Conservation (phyloP, 169 alveolate species). For the Cryptosporidium tyzzeri region DNA sequence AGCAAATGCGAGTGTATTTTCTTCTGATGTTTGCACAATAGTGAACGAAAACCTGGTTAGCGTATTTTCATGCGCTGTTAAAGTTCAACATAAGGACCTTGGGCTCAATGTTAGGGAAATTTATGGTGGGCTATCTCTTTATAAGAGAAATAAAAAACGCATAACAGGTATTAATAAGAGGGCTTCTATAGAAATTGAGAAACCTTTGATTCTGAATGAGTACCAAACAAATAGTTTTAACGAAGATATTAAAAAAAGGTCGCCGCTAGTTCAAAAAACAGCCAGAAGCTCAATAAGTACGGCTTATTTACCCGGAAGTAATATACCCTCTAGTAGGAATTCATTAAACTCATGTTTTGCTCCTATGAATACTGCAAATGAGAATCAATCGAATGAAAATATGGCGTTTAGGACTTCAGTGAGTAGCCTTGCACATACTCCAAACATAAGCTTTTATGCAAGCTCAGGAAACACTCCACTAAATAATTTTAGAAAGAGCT, state of each 20-base stretch:
- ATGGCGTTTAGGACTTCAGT: not conserved
- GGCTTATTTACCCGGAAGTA: constrained; percentile 44
- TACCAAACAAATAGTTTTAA: not conserved
- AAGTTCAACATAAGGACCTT: constrained; percentile 64
- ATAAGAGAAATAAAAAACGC: constrained; percentile 50
- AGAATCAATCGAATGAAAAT: not conserved
- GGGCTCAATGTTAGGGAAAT: constrained; percentile 61
- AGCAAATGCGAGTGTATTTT: constrained; percentile 73
- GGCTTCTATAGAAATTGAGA: not conserved
- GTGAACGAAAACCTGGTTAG: constrained; percentile 20
- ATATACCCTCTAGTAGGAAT: constrained; percentile 44
- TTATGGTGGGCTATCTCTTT: constrained; percentile 41
- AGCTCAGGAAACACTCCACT: not conserved
- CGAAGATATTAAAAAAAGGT: not conserved
- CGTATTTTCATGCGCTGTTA: constrained; percentile 52
- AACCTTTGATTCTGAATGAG: not conserved
- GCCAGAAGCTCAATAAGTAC: constrained; percentile 75
- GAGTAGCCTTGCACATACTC: not conserved
- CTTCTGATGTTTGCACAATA: constrained; percentile 64
- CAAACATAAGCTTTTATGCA: not conserved
- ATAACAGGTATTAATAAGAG: not conserved
- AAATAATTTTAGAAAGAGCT: constrained; percentile 17
- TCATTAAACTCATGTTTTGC: constrained; percentile 28
- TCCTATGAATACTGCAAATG: not conserved
- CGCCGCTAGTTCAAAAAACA: constrained; percentile 2